phyloP scores from a whole-genome alignment of 495 filamentous ascomycete species.

The Pseudomonodictys pantanalensis region DNA sequence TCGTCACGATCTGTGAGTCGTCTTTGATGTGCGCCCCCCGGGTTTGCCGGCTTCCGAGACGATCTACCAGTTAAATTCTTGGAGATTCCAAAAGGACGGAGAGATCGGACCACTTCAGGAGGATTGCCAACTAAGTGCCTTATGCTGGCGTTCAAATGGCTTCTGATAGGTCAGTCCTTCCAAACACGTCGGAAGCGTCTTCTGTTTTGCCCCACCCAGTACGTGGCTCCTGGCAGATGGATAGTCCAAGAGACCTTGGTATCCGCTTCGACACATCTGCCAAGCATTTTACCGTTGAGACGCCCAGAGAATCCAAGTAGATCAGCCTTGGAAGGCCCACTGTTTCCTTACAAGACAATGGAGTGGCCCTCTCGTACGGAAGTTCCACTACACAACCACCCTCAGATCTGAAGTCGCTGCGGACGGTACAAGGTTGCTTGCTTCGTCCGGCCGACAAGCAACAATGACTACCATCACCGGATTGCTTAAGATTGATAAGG shows the following conservation, averaged over 20 bases:
- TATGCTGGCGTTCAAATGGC: not conserved
- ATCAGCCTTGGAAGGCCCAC: not conserved
- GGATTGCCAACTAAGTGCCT: not conserved
- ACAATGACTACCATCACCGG: no score
- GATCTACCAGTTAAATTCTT: not conserved
- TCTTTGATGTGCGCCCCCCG: not conserved
- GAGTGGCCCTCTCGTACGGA: no score
- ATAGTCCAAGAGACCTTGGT: not conserved
- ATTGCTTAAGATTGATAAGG: no score
- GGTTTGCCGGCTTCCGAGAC: not conserved
- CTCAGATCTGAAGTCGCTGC: no score
- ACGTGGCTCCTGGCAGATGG: not conserved
- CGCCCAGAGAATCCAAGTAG: not conserved
- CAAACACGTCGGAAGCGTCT: not conserved
- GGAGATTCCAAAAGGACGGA: not conserved
- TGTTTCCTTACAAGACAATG: no score
- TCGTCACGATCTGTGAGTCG: not conserved
- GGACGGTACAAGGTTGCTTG: no score
- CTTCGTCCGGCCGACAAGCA: no score
- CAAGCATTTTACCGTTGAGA: not conserved
- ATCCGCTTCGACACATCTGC: not conserved
- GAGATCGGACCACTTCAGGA: not conserved
- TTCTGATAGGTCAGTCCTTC: not conserved
- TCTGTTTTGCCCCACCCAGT: conserved; percentile 1
- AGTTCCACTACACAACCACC: no score